phyloP scores from a whole-genome alignment of 352 stramenopile species.

The Phytophthora tentaculata region DNA sequence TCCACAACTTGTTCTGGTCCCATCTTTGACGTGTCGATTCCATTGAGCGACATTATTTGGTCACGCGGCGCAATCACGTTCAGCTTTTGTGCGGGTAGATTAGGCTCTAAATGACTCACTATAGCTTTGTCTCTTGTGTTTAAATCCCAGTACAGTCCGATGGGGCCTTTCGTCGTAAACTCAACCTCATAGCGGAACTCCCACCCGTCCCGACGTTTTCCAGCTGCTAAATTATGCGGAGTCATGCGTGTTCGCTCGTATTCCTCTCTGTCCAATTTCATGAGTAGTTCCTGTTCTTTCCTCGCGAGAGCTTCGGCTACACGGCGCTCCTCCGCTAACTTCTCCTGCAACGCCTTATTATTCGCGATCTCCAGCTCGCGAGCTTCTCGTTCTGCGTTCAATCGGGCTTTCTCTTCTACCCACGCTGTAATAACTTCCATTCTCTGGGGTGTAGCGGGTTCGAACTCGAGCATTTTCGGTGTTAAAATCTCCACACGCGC shows the following conservation, averaged over 20 bases:
- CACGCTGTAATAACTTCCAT: constrained; percentile 43
- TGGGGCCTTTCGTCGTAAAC: constrained; percentile 59
- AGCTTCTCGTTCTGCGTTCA: constrained; percentile 43
- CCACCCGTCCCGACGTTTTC: constrained; percentile 49
- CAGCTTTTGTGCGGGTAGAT: constrained; percentile 49
- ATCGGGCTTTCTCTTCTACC: constrained; percentile 32
- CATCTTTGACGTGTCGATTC: constrained; percentile 67
- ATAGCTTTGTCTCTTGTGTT: constrained; percentile 53
- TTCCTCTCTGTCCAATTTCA: constrained; percentile 52
- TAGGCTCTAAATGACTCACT: constrained; percentile 64
- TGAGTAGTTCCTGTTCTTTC: constrained; percentile 37
- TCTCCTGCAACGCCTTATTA: constrained; percentile 39
- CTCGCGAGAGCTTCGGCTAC: constrained; percentile 41
- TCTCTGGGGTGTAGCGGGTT: constrained; percentile 41
- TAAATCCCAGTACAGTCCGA: constrained; percentile 79
- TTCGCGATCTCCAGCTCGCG: constrained; percentile 40
- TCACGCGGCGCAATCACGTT: constrained; percentile 61
- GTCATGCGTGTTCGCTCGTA: constrained; percentile 62
- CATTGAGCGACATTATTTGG: constrained; percentile 71
- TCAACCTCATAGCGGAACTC: constrained; percentile 77
- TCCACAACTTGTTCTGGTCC: constrained; percentile 56
- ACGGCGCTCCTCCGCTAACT: constrained; percentile 43
- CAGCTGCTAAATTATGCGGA: constrained; percentile 42
- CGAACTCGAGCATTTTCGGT: constrained; percentile 56
- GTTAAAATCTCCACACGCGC: constrained; percentile 67